These are phyloP conservation scores for Hordeum marinum DNA, from an alignment of 176 grass and related monocot species.

Conservation along the genomic window DNA sequence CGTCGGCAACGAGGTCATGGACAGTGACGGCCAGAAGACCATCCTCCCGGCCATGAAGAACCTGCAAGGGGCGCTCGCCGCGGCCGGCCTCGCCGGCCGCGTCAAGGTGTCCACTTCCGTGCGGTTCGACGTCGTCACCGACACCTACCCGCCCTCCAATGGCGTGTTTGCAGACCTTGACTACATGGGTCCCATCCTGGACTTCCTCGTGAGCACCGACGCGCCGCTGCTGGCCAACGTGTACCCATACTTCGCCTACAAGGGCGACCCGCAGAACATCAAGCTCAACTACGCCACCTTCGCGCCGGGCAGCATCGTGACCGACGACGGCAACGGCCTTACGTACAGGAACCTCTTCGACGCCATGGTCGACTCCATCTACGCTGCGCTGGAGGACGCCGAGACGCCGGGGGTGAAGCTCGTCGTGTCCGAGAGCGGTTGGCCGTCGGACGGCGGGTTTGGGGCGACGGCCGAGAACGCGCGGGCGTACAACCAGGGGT, in stretches of 20 bases:
- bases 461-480: no score
- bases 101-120: conserved; percentile 63
- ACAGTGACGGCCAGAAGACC: background rate
- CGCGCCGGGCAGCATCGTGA: no score
- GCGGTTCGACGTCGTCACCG: conserved; percentile 1
- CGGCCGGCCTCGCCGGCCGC: background rate
- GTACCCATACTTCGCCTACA: conserved; percentile 76
- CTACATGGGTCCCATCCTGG: conserved; percentile 22
- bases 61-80: conserved; percentile 27
- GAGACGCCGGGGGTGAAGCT: no score
- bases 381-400: no score
- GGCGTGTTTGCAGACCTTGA: no score
- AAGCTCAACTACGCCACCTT: no score
- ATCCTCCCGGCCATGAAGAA: conserved; percentile 75
- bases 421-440: no score
- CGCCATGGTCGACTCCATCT: no score
- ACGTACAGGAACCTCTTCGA: no score
- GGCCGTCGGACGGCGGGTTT: no score
- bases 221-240: conserved; percentile 71
- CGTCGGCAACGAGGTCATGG: conserved; percentile 58
- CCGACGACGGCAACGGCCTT: no score
- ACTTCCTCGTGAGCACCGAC: conserved; percentile 4
- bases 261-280: background rate
- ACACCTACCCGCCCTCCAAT: conserved; percentile 41
- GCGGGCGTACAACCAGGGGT: no score